Conservation (phyloP, 2,329 filamentous ascomycete genomes). For the Monosporascus sp. region DNA sequence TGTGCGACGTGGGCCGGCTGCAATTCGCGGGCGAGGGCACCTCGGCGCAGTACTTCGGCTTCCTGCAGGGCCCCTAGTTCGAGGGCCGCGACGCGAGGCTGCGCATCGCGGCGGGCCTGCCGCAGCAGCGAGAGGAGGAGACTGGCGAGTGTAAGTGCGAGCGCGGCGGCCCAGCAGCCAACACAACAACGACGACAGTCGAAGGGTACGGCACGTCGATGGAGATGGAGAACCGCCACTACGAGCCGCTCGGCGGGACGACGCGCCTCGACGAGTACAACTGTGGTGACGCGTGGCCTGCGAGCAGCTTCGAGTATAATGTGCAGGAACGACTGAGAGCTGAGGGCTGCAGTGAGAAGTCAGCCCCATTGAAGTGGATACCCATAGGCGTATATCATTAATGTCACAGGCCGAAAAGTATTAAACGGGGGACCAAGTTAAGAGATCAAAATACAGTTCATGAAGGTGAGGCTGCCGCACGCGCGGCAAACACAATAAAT, state of each 20-base stretch:
- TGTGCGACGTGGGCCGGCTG: conserved; percentile 54
- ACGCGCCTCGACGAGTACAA: conserved; percentile 28
- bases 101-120: conserved; percentile 32
- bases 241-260: conserved; percentile 30
- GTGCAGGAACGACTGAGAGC: conserved; percentile 6
- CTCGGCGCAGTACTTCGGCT: conserved; percentile 59
- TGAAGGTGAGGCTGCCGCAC: too few relatives aligned
- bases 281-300: conserved; percentile 32
- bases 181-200: conserved; percentile 17
- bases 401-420: too few relatives aligned
- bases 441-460: too few relatives aligned
- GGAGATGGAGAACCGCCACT: conserved; percentile 9
- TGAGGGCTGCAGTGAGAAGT: too few relatives aligned
- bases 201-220: conserved; percentile 17
- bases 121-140: conserved; percentile 15
- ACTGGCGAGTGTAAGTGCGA: background rate
- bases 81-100: conserved; percentile 48
- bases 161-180: background rate
- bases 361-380: too few relatives aligned
- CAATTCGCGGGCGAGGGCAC: conserved; percentile 64
- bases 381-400: too few relatives aligned
- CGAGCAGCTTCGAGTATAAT: conserved; percentile 28
- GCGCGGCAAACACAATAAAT: too few relatives aligned
- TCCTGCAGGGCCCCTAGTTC: conserved; percentile 57
- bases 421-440: too few relatives aligned